These are phyloP conservation scores for Fulvia fulva DNA, from an alignment of 2,329 filamentous ascomycete species.

Conservation along the genomic window DNA sequence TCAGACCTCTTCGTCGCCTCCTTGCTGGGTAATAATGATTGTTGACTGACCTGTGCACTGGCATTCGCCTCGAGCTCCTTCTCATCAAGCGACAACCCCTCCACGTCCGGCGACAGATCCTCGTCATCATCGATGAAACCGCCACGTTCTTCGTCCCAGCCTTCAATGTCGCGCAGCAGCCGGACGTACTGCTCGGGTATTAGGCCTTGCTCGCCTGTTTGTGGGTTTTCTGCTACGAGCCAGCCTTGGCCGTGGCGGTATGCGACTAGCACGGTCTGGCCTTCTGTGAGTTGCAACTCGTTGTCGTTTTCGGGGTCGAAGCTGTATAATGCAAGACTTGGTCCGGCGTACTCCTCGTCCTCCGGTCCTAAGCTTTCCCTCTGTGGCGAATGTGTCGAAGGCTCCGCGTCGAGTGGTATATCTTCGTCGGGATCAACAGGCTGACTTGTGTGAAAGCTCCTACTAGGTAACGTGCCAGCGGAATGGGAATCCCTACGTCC, in stretches of 20 bases:
- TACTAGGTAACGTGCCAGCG: constrained; percentile 32
- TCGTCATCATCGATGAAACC: constrained; percentile 55
- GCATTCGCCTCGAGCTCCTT: constrained; percentile 13
- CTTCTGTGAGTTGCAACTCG: constrained; percentile 85
- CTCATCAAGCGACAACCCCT: constrained; percentile 5
- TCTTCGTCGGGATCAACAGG: constrained; percentile 18
- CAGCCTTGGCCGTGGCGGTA: constrained; percentile 96
- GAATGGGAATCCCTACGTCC: constrained; percentile 52
- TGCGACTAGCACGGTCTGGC: constrained; percentile 93
- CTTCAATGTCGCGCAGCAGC: constrained; percentile 86
- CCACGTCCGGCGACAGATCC: constrained; percentile 3
- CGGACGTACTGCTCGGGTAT: constrained; percentile 97
- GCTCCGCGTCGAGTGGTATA: constrained; percentile 30
- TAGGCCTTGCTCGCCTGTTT: constrained; percentile 86
- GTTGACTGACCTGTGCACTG: background rate
- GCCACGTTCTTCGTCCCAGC: constrained; percentile 76
- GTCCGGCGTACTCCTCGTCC: constrained; percentile 89
- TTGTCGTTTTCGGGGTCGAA: constrained; percentile 96
- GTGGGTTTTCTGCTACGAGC: constrained; percentile 94
- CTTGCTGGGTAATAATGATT: background rate
- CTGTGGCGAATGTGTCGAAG: constrained; percentile 23
- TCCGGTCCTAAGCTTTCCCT: constrained; percentile 54
- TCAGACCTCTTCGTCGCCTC: background rate
- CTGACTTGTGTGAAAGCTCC: constrained; percentile 24
- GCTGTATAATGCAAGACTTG: constrained; percentile 91